phyloP scores from a whole-genome alignment of 495 filamentous ascomycete genomes.

The Talaromyces wortmannii region DNA sequence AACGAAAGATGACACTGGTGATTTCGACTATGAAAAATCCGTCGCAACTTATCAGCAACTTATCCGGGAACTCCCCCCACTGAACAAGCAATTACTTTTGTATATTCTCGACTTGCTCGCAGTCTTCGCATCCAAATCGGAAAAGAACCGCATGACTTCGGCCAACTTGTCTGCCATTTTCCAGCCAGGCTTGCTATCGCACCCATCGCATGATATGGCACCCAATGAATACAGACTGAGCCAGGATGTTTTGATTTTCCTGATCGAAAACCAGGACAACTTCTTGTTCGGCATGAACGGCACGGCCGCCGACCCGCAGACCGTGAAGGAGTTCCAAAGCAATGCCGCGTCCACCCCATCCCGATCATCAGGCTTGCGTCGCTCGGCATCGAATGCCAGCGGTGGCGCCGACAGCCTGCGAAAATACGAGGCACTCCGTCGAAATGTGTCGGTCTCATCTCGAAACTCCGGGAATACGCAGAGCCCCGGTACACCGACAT shows the following conservation, averaged over 20 bases:
- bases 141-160: constrained; percentile 94
- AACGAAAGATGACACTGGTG: constrained; percentile 40
- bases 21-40: constrained; percentile 68
- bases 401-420: constrained; percentile 79
- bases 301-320: constrained; percentile 81
- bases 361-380: constrained; percentile 47
- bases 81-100: constrained; percentile 91
- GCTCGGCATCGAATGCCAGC: constrained; percentile 82
- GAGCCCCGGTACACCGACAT: constrained; percentile 65
- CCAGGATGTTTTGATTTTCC: constrained; percentile 93
- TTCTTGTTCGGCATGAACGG: constrained; percentile 93
- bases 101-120: constrained; percentile 98
- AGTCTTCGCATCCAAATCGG: constrained; percentile 95
- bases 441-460: constrained; percentile 74
- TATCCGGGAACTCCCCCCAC: constrained; percentile 85
- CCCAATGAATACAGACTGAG: constrained; percentile 90
- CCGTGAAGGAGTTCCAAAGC: constrained; percentile 70
- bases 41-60: constrained; percentile 80
- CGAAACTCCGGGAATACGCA: constrained; percentile 63
- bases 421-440: constrained; percentile 62
- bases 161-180: constrained; percentile 96
- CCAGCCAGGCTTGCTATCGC: constrained; percentile 91
- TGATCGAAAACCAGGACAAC: constrained; percentile 93
- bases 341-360: constrained; percentile 53
- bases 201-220: constrained; percentile 90